Percentiles rank a stretch among this genome's conserved stretches.
phyloP scores from a whole-genome alignment of 2,329 filamentous ascomycete genomes.

The Thyridium curvatum region DNA sequence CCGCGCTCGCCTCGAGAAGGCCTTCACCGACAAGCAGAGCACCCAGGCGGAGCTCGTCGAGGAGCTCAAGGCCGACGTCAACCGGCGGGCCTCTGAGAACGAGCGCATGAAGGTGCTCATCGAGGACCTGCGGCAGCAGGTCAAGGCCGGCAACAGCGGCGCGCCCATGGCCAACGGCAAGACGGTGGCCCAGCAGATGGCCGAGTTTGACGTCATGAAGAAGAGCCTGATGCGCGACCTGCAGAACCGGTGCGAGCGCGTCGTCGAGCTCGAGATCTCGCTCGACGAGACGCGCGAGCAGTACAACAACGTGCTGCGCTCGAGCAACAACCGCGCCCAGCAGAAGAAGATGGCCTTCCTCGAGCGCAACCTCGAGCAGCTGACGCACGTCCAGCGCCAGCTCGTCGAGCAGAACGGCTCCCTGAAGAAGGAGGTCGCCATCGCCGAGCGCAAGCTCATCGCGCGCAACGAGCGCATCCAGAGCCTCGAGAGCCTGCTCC shows the following conservation, averaged over 20 bases:
- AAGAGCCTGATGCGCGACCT: slow-evolving; percentile 98
- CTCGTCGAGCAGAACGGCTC: slow-evolving; percentile 96
- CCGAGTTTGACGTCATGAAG: slow-evolving; percentile 99
- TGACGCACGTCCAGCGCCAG: slow-evolving; percentile 95
- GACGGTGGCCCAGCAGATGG: slow-evolving; percentile 94
- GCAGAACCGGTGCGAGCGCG: slow-evolving; percentile 95
- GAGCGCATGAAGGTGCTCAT: slow-evolving; percentile 73
- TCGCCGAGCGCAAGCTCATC: slow-evolving; percentile 94
- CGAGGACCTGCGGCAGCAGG: slow-evolving; percentile 69
- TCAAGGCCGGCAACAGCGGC: slow-evolving; percentile 53
- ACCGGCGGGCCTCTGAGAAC: slow-evolving; percentile 75
- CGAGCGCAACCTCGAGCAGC: slow-evolving; percentile 94
- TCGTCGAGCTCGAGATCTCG: slow-evolving; percentile 96
- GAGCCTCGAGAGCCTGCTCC: slow-evolving; percentile 82
- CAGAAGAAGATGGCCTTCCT: slow-evolving; percentile 99
- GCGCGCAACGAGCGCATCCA: slow-evolving; percentile 95
- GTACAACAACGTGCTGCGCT: slow-evolving; percentile 96
- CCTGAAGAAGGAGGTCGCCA: slow-evolving; percentile 98
- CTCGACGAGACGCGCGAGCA: slow-evolving; percentile 96
- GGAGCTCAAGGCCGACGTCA: slow-evolving; percentile 69
- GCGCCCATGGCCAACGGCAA: slow-evolving; percentile 72
- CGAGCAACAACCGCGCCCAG: slow-evolving; percentile 95
- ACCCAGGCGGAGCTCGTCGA: slow-evolving; percentile 67
- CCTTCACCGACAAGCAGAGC: slow-evolving; percentile 69
- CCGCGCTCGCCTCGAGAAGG: slow-evolving; percentile 70